Evolutionary conservation across 495 filamentous ascomycete genomes (phyloP).

Genomic region (Monascus purpureus): DNA sequence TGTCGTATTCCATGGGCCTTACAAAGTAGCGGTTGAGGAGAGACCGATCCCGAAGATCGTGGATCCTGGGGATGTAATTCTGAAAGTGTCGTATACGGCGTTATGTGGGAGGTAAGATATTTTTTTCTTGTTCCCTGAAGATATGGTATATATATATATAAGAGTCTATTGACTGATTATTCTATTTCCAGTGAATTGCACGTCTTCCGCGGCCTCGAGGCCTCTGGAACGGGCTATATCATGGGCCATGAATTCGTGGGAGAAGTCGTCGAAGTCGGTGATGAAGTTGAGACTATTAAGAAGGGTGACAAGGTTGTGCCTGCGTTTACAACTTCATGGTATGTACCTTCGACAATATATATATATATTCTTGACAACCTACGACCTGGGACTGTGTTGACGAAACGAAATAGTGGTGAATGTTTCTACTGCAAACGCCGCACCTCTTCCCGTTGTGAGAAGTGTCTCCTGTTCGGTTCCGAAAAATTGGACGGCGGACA

Average conservation of each 20-base stretch:
- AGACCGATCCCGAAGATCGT: constrained; percentile 43
- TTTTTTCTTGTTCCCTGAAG: constrained; percentile 7
- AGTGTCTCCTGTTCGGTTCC: constrained; percentile 61
- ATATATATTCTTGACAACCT: constrained; percentile 27
- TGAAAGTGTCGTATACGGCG: constrained; percentile 75
- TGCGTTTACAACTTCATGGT: constrained; percentile 84
- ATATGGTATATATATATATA: constrained; percentile 1
- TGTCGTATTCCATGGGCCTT: constrained; percentile 36
- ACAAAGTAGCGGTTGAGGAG: constrained; percentile 34
- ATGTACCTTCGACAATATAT: constrained; percentile 17
- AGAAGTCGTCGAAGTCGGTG: constrained; percentile 51
- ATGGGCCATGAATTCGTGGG: constrained; percentile 74
- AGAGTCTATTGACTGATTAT: constrained; percentile 1
- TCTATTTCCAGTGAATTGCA: constrained; percentile 91
- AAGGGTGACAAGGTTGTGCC: constrained; percentile 68
- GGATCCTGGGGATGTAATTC: constrained; percentile 61
- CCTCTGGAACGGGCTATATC: constrained; percentile 46
- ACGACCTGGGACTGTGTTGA: background rate
- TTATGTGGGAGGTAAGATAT: constrained; percentile 86
- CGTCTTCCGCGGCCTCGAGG: constrained; percentile 72
- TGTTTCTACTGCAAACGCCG: constrained; percentile 88
- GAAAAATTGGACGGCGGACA: constrained; percentile 69
- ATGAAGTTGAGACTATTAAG: constrained; percentile 50
- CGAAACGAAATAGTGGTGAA: constrained; percentile 37
- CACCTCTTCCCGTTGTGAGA: constrained; percentile 71